These are phyloP conservation scores for Pythium myriotylum DNA, from an alignment of 352 stramenopile species.

Conservation along the genomic window DNA sequence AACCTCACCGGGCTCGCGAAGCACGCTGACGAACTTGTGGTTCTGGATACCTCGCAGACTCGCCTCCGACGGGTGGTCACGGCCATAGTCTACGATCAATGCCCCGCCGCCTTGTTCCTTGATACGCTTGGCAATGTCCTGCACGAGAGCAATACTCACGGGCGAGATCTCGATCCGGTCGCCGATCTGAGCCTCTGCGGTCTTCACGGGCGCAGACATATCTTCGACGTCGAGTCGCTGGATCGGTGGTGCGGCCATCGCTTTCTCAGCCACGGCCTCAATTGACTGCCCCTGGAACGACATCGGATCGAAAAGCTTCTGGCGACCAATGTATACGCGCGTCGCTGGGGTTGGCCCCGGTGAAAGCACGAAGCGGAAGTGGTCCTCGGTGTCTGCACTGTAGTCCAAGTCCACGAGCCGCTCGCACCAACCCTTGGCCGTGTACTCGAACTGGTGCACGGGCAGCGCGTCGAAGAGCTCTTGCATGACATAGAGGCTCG, in stretches of 20 bases:
- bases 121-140: slow-evolving; percentile 92
- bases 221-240: slow-evolving; percentile 62
- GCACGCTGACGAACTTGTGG: slow-evolving; percentile 93
- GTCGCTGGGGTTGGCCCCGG: slow-evolving; percentile 90
- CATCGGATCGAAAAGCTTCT: slow-evolving; percentile 78
- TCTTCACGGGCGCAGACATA: slow-evolving; percentile 46
- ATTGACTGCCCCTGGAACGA: slow-evolving; percentile 29
- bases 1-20: slow-evolving; percentile 91
- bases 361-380: slow-evolving; percentile 94
- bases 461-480: slow-evolving; percentile 96
- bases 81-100: slow-evolving; percentile 95
- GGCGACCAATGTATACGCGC: slow-evolving; percentile 84
- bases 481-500: slow-evolving; percentile 88
- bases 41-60: slow-evolving; percentile 94
- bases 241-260: slow-evolving; percentile 30
- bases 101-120: slow-evolving; percentile 82
- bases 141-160: slow-evolving; percentile 87
- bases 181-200: slow-evolving; percentile 60
- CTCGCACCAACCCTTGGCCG: slow-evolving; percentile 92
- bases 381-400: slow-evolving; percentile 66
- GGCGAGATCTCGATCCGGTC: slow-evolving; percentile 95
- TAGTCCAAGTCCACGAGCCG: slow-evolving; percentile 92
- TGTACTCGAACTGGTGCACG: slow-evolving; percentile 96
- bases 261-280: slow-evolving; percentile 20
- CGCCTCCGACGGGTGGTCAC: slow-evolving; percentile 87